Base-by-base conservation (phyloP, 2,329 filamentous ascomycete genomes). In the Paraphoma sp. region DNA sequence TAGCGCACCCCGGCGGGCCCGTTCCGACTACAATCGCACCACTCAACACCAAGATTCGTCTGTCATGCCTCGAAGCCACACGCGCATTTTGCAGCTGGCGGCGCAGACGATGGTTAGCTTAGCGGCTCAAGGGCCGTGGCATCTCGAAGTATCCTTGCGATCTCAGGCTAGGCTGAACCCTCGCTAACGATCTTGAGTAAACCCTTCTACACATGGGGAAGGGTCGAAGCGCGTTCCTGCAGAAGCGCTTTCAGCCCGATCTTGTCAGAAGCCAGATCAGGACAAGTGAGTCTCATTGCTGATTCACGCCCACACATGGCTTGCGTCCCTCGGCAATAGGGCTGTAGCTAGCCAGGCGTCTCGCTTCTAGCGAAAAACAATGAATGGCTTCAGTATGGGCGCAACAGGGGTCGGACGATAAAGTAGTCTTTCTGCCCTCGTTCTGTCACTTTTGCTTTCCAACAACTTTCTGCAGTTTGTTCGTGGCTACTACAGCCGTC, bases 401-500 rank as follows among this genome's bases (percentile, higher is more conserved):
- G 31, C 38, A 31, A 28, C 46, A 51, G 63, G 57, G 56, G 51
- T 29, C 28, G 5, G 18, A 12, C 16, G 16, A 61, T 65, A 68
- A 63, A 68, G 18, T 18, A 51, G 23, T 43, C 16, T 23, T 10
- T 16, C 1, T 46, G 11, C n/a, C 18, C 52, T 44, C 29, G 12
- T 48, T 8, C 17, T 28, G 36, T 28, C 28, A 28, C 23, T 56
- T 51, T 49, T 33, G 30, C 51, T 60, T 54, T 56, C 47, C 47
- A 69, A 63, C 65, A 53, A 64, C 61, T 65, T 44, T 55, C 44
- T 62, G 36, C 55, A 62, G 60, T 66, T 60, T 63, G 65, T 69
- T 69, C 67, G 54, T 38, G 56, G 52, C 56, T 48, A 62, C 63
- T 69, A 60, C 64, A 61, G 59, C 53, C 67, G 60, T 57, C 68